phyloP scores from a whole-genome alignment of 2,329 filamentous ascomycete genomes.

The Colletotrichum tamarilloi region DNA sequence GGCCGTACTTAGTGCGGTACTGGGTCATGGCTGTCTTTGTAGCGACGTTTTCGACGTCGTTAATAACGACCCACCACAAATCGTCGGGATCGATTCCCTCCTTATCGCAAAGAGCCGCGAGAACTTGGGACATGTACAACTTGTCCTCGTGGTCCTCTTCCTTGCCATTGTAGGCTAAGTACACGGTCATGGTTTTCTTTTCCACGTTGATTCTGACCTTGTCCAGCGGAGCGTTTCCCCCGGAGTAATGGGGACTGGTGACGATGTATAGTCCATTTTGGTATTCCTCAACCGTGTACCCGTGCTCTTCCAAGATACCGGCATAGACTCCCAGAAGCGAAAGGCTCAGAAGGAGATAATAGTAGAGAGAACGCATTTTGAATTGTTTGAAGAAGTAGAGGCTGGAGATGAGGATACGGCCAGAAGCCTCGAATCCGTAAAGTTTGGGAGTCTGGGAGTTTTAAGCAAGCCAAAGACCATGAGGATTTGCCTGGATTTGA shows the following conservation, averaged over 20 bases:
- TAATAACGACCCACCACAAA: not conserved
- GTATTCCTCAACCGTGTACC: not conserved
- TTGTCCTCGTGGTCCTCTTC: not conserved
- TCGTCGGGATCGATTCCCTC: not conserved
- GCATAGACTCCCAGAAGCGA: not conserved
- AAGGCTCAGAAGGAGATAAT: not conserved
- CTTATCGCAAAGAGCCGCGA: not conserved
- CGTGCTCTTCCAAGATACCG: not conserved
- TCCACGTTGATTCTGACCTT: not conserved
- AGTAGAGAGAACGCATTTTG: slow-evolving; percentile 54
- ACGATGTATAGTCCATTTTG: not conserved
- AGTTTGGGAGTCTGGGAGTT: too few relatives aligned
- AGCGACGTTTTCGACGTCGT: not conserved
- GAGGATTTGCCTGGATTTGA: too few relatives aligned
- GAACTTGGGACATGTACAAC: not conserved
- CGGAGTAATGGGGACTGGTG: not conserved
- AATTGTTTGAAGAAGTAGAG: too few relatives aligned
- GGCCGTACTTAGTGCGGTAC: not conserved
- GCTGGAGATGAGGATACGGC: too few relatives aligned
- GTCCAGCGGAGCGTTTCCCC: not conserved
- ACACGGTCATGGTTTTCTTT: not conserved
- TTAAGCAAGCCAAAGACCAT: too few relatives aligned
- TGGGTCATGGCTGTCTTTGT: not conserved
- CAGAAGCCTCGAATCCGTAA: too few relatives aligned
- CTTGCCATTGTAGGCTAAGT: not conserved